phyloP scores from a whole-genome alignment of 257 asterid genomes.

The Apocynum venetum region DNA sequence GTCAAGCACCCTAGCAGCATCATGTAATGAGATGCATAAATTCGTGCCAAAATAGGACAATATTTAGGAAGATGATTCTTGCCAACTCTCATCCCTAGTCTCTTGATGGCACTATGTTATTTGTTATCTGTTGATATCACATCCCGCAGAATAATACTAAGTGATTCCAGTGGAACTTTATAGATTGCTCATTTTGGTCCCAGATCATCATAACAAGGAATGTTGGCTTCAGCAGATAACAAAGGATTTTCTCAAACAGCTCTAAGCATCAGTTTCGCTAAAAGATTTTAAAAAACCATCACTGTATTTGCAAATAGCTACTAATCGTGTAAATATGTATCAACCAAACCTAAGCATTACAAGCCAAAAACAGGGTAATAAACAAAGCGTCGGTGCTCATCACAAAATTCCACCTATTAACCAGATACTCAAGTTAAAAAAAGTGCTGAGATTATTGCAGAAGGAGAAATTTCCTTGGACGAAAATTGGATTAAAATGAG shows the following conservation, averaged over 20 bases:
- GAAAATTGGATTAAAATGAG: no score
- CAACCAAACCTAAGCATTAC: not conserved
- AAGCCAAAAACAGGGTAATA: not conserved
- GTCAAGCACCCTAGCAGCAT: constrained; percentile 93
- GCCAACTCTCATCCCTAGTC: not conserved
- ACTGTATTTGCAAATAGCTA: not conserved
- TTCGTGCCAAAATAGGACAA: not conserved
- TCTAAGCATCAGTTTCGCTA: not conserved
- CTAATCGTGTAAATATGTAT: not conserved
- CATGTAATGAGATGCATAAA: constrained; percentile 43
- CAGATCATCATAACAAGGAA: not conserved
- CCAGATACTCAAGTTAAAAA: not conserved
- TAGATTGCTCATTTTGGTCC: no score
- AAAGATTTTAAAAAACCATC: not conserved
- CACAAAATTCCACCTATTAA: not conserved
- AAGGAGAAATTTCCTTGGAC: not conserved
- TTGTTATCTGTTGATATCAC: not conserved
- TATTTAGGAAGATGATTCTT: not conserved
- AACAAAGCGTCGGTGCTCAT: not conserved
- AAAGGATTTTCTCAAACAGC: not conserved
- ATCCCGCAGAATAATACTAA: not conserved
- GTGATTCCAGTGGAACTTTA: not conserved
- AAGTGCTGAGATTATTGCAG: not conserved
- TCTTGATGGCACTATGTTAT: not conserved
- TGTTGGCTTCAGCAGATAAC: not conserved